These are phyloP conservation scores for Aspergillus luchuensis DNA, from an alignment of 2,329 filamentous ascomycete species.

Conservation along the genomic window DNA sequence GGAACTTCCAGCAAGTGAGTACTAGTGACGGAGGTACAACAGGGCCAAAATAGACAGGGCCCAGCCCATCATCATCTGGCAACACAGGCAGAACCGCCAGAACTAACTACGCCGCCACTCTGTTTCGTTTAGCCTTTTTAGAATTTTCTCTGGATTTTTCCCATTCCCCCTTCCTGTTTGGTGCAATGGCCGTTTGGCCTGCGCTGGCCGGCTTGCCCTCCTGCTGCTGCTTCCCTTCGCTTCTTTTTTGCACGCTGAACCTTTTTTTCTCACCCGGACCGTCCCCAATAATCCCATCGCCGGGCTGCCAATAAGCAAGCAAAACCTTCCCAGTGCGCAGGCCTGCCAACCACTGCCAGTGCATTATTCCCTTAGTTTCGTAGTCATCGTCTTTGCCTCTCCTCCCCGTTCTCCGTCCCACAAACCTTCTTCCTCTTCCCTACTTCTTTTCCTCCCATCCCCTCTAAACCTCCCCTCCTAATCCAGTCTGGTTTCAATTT, in stretches of 20 bases:
- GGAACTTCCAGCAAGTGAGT: not conserved
- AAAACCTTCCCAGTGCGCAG: conserved; percentile 4
- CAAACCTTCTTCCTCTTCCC: conserved; percentile 20
- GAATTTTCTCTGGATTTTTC: conserved; percentile 4
- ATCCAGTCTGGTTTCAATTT: conserved; percentile 18
- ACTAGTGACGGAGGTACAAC: not conserved
- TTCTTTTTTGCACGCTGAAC: conserved; percentile 6
- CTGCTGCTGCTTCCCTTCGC: conserved; percentile 10
- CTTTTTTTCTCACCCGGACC: conserved; percentile 3
- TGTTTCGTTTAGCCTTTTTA: conserved; percentile 10
- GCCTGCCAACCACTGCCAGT: conserved; percentile 7
- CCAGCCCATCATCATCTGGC: conserved; percentile 5
- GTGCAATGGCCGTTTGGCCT: too few species aligned
- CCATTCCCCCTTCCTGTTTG: not conserved
- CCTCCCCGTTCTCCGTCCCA: conserved; percentile 15
- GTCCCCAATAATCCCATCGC: not conserved
- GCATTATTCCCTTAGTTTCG: conserved; percentile 8
- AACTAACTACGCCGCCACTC: not conserved
- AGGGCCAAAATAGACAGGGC: conserved; percentile 3
- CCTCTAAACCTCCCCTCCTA: conserved; percentile 15
- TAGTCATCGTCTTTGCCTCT: conserved; percentile 23
- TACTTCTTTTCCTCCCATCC: conserved; percentile 23
- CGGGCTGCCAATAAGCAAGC: conserved; percentile 9
- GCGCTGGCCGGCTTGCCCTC: conserved; percentile 2
- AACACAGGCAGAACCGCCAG: not conserved